Evolutionary conservation across 345 rosid species (phyloP).

Genomic region (Luvunga scandens): DNA sequence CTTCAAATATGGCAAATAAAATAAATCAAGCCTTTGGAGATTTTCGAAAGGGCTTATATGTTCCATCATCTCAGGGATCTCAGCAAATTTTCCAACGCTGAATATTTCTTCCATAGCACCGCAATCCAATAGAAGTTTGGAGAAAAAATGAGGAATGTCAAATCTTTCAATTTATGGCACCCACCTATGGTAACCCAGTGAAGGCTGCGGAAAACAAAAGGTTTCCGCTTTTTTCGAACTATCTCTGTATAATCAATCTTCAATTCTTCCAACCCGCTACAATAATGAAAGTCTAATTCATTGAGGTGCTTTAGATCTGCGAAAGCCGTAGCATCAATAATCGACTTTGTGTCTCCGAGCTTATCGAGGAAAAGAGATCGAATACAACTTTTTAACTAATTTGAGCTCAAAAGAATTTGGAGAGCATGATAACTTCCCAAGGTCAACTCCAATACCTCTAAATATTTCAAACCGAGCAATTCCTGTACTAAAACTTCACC

Average conservation of each 20-base stretch:
- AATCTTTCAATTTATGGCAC: background rate
- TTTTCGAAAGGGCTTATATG: background rate
- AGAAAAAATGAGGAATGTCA: background rate
- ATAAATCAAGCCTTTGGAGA: background rate
- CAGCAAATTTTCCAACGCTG: too few species aligned
- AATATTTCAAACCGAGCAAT: conserved; percentile 2
- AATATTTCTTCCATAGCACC: too few species aligned
- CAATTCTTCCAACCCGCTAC: conserved; percentile 6
- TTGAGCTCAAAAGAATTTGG: background rate
- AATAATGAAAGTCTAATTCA: too few species aligned
- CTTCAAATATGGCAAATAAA: background rate
- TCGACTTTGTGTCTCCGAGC: background rate
- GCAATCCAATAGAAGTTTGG: background rate
- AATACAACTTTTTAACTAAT: background rate
- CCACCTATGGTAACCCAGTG: background rate
- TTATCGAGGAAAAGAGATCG: background rate
- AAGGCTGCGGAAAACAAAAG: background rate
- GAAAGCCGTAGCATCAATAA: background rate
- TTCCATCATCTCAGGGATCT: too few species aligned
- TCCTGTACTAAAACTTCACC: background rate
- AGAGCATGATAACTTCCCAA: background rate
- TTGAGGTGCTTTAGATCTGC: background rate
- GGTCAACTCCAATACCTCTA: background rate
- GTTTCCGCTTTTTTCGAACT: background rate
- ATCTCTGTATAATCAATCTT: background rate